Evolutionary conservation across 345 rosid genomes (phyloP), one percentile per base, ranked within the genome.

Genomic region (Citrus cavaleriei): DNA sequence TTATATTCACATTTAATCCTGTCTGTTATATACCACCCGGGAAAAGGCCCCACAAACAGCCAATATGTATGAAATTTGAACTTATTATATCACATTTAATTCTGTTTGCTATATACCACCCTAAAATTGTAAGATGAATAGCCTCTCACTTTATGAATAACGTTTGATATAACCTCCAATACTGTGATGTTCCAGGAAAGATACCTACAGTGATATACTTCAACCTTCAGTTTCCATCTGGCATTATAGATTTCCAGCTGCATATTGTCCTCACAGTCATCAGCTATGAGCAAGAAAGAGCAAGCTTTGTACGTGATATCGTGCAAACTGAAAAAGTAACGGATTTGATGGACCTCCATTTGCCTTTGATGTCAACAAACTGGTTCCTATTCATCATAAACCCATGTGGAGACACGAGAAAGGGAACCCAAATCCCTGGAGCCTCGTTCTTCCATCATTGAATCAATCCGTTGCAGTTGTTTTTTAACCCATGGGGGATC

Each of bases 401-500:
- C 74, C 92, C 91, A 94, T 3, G 77, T 73, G 12, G 88, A 87
- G 54, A 89, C 58, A 59, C 73, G 68, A 61, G 72, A 40, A 40
- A 46, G 72, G 25, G 82, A 76, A 55, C 80, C 72, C 66, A 3
- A 75, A 59, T 79, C 78, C 55, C 77, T 75, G 18, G 54, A 46
- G 62, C 83, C 72, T 40, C 76, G 76, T 22, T 82, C 84, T 49
- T 79, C 81, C 81, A 79, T 75, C 84, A 58, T 86, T 28, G 85
- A 85, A 85, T 92, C 98, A 10, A 90, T 75, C 85, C 85, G 42
- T 59, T 88, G 79, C 68, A 94, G 87, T 80, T 85, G 94, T 83
- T 77, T 89, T 76, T 66, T 85, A 73, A 94, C 62, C 96, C 98
- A 91, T 3, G 83, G 91, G 28, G 98, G 96, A 83, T 86, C 83